Evolutionary conservation across 2,329 filamentous ascomycete genomes (phyloP).

Genomic region (Penicillium sp.): DNA sequence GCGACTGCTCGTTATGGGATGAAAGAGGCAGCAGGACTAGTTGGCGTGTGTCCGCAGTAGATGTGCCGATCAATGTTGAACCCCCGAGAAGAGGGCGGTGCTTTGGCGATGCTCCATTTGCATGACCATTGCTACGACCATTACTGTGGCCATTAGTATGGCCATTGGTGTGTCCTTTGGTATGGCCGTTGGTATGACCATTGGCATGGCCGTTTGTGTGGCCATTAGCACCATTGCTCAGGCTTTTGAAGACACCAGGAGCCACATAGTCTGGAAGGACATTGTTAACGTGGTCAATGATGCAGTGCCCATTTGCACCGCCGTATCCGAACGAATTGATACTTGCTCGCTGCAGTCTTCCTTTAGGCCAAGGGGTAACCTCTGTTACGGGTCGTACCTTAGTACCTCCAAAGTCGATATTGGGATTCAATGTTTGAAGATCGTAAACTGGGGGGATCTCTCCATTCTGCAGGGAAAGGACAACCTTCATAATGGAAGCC

Average conservation of each 20-base stretch:
- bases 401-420: constrained; percentile 6
- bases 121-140: background rate
- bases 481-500: constrained; percentile 4
- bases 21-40: background rate
- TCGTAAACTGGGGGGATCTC: constrained; percentile 19
- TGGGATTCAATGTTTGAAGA: constrained; percentile 14
- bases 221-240: no score
- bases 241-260: no score
- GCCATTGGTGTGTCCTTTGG: background rate
- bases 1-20: background rate
- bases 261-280: background rate
- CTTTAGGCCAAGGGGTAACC: constrained; percentile 11
- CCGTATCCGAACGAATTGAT: constrained; percentile 18
- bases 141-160: no score
- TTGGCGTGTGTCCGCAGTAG: background rate
- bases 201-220: background rate
- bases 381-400: constrained; percentile 8
- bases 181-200: no score
- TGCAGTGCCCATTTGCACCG: constrained; percentile 12
- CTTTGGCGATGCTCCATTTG: no score
- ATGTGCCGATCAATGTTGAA: no score
- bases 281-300: constrained; percentile 6
- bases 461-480: constrained; percentile 3
- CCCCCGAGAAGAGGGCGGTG: no score
- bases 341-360: background rate